A percentile compares a stretch with the other conserved stretches of the same genome.
Conservation (phyloP, 148 eudicot species). For the Rhododendron ferrugineum region DNA sequence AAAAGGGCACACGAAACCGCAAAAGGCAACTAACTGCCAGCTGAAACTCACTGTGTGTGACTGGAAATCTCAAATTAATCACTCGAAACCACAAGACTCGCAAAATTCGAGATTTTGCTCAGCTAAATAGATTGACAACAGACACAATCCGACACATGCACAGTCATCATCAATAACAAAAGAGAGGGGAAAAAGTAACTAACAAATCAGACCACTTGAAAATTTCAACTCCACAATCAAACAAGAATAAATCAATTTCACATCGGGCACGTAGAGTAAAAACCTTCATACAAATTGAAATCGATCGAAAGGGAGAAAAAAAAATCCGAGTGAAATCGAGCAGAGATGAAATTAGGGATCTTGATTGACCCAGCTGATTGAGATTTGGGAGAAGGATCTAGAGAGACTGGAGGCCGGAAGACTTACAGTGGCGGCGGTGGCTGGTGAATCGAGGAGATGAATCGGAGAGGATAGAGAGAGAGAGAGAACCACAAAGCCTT, state of each 20-base stretch:
- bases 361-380: neutral
- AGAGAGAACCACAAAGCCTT: slow-evolving; percentile 1
- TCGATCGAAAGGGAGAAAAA: neutral
- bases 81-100: neutral
- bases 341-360: slow-evolving; percentile 4
- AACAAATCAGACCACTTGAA: neutral
- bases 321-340: neutral
- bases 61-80: slow-evolving; percentile 8
- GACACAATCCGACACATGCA: neutral
- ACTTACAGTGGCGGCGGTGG: slow-evolving; percentile 8
- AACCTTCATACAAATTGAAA: neutral
- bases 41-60: neutral
- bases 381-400: neutral
- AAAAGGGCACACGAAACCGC: neutral
- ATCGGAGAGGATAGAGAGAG: slow-evolving; percentile 11
- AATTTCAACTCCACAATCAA: neutral
- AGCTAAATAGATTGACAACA: neutral
- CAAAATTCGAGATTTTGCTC: neutral
- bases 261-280: neutral
- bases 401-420: neutral
- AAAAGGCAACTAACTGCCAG: neutral
- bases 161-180: neutral
- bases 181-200: neutral
- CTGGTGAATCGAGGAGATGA: slow-evolving; percentile 7
- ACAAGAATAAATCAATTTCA: neutral